Base-by-base conservation (phyloP, 768 basidiomycete genomes). In the Boletus subcaerulescens region DNA sequence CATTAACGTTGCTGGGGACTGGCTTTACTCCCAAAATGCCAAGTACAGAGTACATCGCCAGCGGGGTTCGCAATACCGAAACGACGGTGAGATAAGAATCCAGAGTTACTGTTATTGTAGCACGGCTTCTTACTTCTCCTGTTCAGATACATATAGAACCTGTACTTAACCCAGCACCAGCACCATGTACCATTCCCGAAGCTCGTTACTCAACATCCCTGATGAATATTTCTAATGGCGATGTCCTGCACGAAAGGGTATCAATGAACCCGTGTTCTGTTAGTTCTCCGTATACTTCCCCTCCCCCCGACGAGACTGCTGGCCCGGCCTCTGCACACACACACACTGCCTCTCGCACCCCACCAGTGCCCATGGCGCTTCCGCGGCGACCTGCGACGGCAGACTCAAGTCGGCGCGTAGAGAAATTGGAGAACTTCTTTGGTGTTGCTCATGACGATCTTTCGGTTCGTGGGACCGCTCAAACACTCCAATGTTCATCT, bases 401-500 rank as follows among this genome's bases (percentile, higher is more conserved):
- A n/a, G 58, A 56, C 15, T 22, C 40, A 0, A 41, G n/a, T 44
- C 43, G 58, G n/a, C 61, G 54, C 1, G 36, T 42, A 31, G 57
- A 60, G 45, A 60, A 63, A 44, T 42, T 63, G 47, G 55, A 46
- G 4, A 18, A 50, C 31, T 60, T 63, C 40, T 63, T 63, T 42
- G 61, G 61, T 14, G 53, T 63, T 14, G 22, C 22, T 20, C 39
- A 55, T 24, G 52, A 54, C 12, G 46, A 62, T 14, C n/a, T 53
- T 32, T 50, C 24, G 4, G 29, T 40, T 2, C 36, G 3, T n/a
- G 47, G 20, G n/a, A 14, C 18, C 1, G 32, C 48, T 26, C 48
- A 14, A 13, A 45, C 32, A 9, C 35, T 44, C 35, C 45, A 14
- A 12, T 26, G 40, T 39, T 36, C 39, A 29, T 39, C 55, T 33